phyloP scores from a whole-genome alignment of 228 moss, liverwort and hornwort genomes.

The Sphagnum magellanicum region DNA sequence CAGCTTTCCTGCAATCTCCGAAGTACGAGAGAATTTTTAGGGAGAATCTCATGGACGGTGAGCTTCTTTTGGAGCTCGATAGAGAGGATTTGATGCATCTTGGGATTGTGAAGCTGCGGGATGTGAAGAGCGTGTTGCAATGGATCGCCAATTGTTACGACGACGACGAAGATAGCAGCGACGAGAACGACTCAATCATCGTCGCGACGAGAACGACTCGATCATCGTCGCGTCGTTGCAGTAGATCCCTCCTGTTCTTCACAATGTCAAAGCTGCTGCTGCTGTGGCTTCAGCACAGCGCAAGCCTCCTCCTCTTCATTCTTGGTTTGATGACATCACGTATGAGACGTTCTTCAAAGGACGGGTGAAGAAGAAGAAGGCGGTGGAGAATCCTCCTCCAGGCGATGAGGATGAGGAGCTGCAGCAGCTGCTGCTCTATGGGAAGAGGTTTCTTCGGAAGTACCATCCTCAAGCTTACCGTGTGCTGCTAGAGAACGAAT shows the following conservation, averaged over 20 bases:
- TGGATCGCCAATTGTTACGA: not conserved
- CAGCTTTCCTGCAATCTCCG: not conserved
- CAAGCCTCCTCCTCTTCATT: no score
- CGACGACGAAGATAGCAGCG: not conserved
- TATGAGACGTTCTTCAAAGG: not conserved
- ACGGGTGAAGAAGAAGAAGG: not conserved
- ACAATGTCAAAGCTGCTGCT: no score
- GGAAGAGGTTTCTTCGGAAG: not conserved
- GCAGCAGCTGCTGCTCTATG: not conserved
- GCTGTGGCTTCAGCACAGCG: no score
- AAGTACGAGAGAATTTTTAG: not conserved
- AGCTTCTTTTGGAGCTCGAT: not conserved
- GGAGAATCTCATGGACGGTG: not conserved
- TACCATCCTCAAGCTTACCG: not conserved
- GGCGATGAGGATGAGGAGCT: not conserved
- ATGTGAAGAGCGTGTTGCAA: not conserved
- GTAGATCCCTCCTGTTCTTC: no score
- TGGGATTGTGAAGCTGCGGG: not conserved
- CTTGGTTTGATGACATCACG: not conserved
- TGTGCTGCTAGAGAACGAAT: not conserved
- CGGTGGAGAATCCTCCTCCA: not conserved
- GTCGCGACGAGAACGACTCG: no score
- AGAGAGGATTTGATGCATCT: not conserved
- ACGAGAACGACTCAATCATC: not conserved
- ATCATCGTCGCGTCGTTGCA: not conserved